phyloP scores from a whole-genome alignment of 768 basidiomycete genomes.

The Myochromella boudieri region DNA sequence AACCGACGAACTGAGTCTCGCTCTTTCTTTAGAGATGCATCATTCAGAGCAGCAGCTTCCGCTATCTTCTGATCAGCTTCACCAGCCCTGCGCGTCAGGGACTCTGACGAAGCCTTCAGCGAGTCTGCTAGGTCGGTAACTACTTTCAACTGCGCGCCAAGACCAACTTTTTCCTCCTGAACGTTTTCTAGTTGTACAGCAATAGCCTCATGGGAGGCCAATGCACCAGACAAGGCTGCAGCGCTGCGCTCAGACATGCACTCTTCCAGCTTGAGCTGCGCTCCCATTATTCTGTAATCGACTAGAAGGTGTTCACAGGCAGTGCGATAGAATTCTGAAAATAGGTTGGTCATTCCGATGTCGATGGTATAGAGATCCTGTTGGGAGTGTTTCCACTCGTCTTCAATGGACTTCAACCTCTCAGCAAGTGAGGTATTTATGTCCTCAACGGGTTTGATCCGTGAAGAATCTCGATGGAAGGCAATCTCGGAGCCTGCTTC shows the following conservation, averaged over 20 bases:
- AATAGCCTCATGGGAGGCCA: constrained; percentile 42
- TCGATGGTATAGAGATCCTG: constrained; percentile 10
- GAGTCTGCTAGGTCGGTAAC: constrained; percentile 22
- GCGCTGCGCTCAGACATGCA: constrained; percentile 29
- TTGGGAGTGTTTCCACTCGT: constrained; percentile 4
- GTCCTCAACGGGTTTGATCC: background rate
- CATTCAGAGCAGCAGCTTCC: constrained; percentile 26
- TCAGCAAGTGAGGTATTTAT: constrained; percentile 1
- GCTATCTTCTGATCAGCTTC: constrained; percentile 27
- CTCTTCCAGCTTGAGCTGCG: constrained; percentile 28
- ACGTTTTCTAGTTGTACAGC: constrained; percentile 39
- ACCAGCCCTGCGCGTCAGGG: constrained; percentile 17
- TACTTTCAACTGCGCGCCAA: constrained; percentile 18
- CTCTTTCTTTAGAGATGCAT: constrained; percentile 43
- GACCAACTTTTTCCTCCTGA: constrained; percentile 31
- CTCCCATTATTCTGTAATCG: constrained; percentile 27
- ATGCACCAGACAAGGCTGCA: constrained; percentile 38
- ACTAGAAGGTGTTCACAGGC: constrained; percentile 33
- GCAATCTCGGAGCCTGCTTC: constrained; percentile 34
- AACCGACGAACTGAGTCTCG: constrained; percentile 47
- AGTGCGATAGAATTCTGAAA: constrained; percentile 36
- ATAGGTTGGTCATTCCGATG: constrained; percentile 15
- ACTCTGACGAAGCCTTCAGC: constrained; percentile 20
- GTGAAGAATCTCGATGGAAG: constrained; percentile 17
- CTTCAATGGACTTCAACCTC: constrained; percentile 3